These are phyloP conservation scores for Peribolospora kevripleyi DNA, from an alignment of 768 basidiomycete species.

Conservation along the genomic window DNA sequence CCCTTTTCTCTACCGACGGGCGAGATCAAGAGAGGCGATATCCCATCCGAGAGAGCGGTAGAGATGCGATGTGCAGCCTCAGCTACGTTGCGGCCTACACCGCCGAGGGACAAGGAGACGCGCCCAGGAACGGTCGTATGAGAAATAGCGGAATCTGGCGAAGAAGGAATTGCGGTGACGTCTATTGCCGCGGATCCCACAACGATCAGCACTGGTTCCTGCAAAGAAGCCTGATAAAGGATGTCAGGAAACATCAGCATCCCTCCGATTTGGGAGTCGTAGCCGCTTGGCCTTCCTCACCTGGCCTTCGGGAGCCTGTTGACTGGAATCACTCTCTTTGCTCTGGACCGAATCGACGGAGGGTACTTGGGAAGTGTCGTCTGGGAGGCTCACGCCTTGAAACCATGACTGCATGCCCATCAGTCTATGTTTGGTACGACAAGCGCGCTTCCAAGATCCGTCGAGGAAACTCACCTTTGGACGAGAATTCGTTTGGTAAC, in stretches of 20 bases:
- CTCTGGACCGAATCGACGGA: no score
- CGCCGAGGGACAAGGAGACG: slow-evolving; percentile 50
- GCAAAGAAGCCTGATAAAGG: not conserved
- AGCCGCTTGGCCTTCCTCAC: slow-evolving; percentile 1
- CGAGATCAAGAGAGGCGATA: slow-evolving; percentile 34
- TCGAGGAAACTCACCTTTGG: slow-evolving; percentile 4
- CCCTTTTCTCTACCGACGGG: slow-evolving; percentile 31
- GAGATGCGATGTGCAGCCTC: slow-evolving; percentile 58
- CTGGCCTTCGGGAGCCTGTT: not conserved
- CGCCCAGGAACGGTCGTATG: slow-evolving; percentile 58
- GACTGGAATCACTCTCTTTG: not conserved
- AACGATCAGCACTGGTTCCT: slow-evolving; percentile 29
- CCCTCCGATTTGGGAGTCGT: not conserved
- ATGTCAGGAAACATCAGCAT: not conserved
- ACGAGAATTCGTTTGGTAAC: no score
- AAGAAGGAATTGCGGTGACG: slow-evolving; percentile 32
- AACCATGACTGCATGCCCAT: slow-evolving; percentile 1
- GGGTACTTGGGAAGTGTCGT: slow-evolving; percentile 6
- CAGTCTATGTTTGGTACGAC: not conserved
- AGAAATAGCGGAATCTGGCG: slow-evolving; percentile 13
- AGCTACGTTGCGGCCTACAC: slow-evolving; percentile 85
- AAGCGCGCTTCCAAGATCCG: not conserved
- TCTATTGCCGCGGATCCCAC: slow-evolving; percentile 78
- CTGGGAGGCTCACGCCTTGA: slow-evolving; percentile 17
- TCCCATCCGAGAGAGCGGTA: slow-evolving; percentile 8